Evolutionary conservation across 139 green algal genomes (phyloP), one percentile per base, ranked within the genome.

Genomic region (Asterochloris erici): DNA sequence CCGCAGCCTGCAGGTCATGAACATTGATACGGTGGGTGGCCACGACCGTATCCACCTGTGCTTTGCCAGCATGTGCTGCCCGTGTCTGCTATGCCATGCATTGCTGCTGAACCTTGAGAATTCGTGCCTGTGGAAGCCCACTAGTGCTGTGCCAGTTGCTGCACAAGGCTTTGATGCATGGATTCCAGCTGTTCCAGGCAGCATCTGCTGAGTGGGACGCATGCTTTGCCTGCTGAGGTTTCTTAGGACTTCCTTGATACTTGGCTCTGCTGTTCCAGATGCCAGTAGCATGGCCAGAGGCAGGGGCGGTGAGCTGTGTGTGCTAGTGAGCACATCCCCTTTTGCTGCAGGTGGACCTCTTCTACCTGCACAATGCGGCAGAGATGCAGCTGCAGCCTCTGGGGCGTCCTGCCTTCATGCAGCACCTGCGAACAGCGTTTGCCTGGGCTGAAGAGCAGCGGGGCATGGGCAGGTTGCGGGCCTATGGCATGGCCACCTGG

Each of bases 281-380:
- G 47, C 11, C 24, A 77, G 73, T 21, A 78, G 73, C 14, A 19
- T 78, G 73, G 73, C 26, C 21, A 63, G 29, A 66, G 27, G 29
- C 74, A 68, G 16, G 16, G 64, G 64, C 14, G 64, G 16, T 70
- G 64, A 70, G 66, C 66, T 24, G 17, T 21, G 66, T 21, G 21
- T 10, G 4, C 19, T 26, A n/a, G 66, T 24, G 2, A 26, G 17
- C 4, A 26, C 21, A 71, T 71, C 19, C 17, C 16, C 16, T 10
- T 38, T 61, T 0, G 0, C 13, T 75, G 63, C 86, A 93, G 89
- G 87, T 93, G 68, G 92, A 96, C 74, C 78, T 96, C 61, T 75
- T 96, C 27, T 96, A 95, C 83, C 75, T 96, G 75, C 92, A 96
- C 86, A 94, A 95, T 66, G 62, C 89, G 9, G 91, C 88, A 0